These are phyloP conservation scores for Candida boidinii DNA, from an alignment of 805 yeast species.

Conservation along the genomic window DNA sequence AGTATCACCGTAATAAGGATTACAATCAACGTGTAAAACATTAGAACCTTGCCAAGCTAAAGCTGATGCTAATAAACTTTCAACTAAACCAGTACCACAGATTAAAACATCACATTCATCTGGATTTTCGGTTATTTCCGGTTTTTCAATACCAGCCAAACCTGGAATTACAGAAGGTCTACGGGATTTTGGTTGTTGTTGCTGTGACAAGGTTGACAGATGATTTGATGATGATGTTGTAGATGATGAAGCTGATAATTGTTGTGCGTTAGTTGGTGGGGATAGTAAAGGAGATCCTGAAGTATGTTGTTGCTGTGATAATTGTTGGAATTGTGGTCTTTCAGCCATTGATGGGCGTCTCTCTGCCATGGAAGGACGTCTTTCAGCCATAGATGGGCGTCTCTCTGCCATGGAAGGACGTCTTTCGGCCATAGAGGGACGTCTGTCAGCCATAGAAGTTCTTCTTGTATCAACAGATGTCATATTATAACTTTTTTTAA, in stretches of 20 bases:
- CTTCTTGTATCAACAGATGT: slow-evolving; percentile 33
- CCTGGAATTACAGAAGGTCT: slow-evolving; percentile 48
- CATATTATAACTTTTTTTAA: neutral
- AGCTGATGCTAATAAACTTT: slow-evolving; percentile 86
- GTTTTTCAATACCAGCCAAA: slow-evolving; percentile 71
- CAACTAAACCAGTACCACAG: slow-evolving; percentile 87
- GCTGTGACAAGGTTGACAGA: no score
- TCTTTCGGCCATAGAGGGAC: slow-evolving; percentile 41
- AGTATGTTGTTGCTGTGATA: neutral
- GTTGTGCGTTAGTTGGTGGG: no score
- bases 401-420: slow-evolving; percentile 44
- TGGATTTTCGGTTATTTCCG: slow-evolving; percentile 51
- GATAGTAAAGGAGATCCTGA: neutral
- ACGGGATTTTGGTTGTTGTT: slow-evolving; percentile 19
- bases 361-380: slow-evolving; percentile 21
- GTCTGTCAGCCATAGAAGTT: slow-evolving; percentile 60
- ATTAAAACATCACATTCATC: slow-evolving; percentile 82
- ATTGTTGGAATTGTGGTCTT: slow-evolving; percentile 21
- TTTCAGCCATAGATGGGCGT: slow-evolving; percentile 42
- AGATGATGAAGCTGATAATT: neutral
- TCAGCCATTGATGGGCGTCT: slow-evolving; percentile 7
- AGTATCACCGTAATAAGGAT: slow-evolving; percentile 82
- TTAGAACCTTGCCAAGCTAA: slow-evolving; percentile 97
- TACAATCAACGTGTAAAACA: slow-evolving; percentile 82
- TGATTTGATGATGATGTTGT: neutral